Base-by-base conservation (phyloP, 176 grass and related monocot species). In the Musa troglodytarum region DNA sequence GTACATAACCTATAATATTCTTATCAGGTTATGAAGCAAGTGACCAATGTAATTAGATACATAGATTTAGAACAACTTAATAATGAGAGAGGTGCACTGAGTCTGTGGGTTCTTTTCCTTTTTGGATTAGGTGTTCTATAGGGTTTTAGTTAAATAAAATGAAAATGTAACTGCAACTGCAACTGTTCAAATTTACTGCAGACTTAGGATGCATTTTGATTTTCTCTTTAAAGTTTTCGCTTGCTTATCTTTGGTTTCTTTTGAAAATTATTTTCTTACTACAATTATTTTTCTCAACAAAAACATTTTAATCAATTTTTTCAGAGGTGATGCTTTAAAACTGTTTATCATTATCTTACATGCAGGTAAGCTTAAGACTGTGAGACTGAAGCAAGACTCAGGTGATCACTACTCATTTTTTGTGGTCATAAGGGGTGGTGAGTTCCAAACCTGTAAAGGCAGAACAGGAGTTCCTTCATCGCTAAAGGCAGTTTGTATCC, bases 281-380 rank as follows among this genome's bases (percentile, higher is more conserved):
- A 43, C 6, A 43, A 43, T 43, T 43, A 43, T 43, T 6, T 43
- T 43, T 43, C 34, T 43, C 4, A 4, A 43, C 34, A 43, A 43
- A 43, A 43, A 43, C 34, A 43, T 43, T 43, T 43, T 43, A 6
- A 43, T 43, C 34, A 43, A 6, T 43, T 43, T 43, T 43, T 43
- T 4, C 34, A 43, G 34, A 43, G 4, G 34, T 43, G 34, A 43
- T 43, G 34, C 34, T 43, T 43, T 43, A 6, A 43, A 43, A 43
- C 34, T 43, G 4, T 43, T 43, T 50, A 20, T 20, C 21, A 49
- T 50, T 19, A 50, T 43, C 68, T 19, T 51, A 50, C 63, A 80
- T 87, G 79, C 88, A 98, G 94, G 77, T 81, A 93, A 98, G 86
- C 85, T 87, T 79, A 89, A 81, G 84, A 93, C 86, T 81, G 64